Evolutionary conservation across 192 early-diverging fungal species (phyloP), one percentile per base, ranked within the genome.

Genomic region (Backusella mclennaniae): DNA sequence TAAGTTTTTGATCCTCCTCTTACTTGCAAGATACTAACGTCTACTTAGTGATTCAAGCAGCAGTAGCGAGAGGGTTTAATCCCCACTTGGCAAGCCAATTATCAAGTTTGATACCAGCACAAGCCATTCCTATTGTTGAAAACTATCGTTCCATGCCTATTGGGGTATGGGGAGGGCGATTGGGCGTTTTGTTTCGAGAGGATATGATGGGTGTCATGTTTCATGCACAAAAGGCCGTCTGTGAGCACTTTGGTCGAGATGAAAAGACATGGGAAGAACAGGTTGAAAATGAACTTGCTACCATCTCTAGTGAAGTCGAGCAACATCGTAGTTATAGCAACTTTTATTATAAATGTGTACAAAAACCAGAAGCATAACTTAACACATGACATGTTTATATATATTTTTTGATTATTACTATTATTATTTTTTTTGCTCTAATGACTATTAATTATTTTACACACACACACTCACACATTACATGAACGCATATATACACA

Each of bases 161-260:
- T 36, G 79, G 79, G 9, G 19, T 80, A 23, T 80, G 79, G 79
- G 79, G 79, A 42, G 79, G 79, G 1, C 71, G 75, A 23, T 6
- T 80, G 9, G 79, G 79, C 23, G 74, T 80, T 23, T 66, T 80
- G 15, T 80, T 73, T 23, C 36, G 71, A 9, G 79, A 80, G n/a
- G 79, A 80, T 26, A 39, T 67, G 39, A 72, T 72, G 38, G 23
- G 52, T 49, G 29, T 72, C 8, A 15, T 72, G 11, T 31, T 46
- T 7, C 39, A 72, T 26, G 21, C 29, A 39, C 38, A 44, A 52
- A 44, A 72, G 9, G 70, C 70, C 15, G 42, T 72, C 1, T 31
- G 29, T 35, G 42, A 33, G 4, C 6, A 72, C 19, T 44, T 72
- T 39, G 42, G 68, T 15, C 23, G 56, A 29, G 56, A 63, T 63